A percentile compares a stretch with the other conserved stretches of the same genome.
These are phyloP conservation scores for Pseudogymnoascus sp. DNA, from an alignment of 2,329 filamentous ascomycete genomes.

Conservation along the genomic window DNA sequence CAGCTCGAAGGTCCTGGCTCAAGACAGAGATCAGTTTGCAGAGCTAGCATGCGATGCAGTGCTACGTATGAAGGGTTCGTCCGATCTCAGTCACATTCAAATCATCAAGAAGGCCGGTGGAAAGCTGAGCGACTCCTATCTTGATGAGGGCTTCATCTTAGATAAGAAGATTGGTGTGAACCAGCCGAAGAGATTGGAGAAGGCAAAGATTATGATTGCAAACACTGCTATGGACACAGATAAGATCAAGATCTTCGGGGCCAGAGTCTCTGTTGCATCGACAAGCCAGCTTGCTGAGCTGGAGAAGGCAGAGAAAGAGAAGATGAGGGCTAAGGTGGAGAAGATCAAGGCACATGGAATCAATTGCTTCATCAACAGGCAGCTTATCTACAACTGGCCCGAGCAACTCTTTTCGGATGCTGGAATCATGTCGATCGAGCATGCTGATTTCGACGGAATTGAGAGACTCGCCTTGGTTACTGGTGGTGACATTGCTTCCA, in stretches of 20 bases:
- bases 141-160: slow-evolving; percentile 96
- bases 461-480: slow-evolving; percentile 92
- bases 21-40: slow-evolving; percentile 88
- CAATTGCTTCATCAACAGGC: slow-evolving; percentile 99
- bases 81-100: slow-evolving; percentile 94
- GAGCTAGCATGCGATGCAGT: slow-evolving; percentile 86
- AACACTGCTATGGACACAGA: slow-evolving; percentile 99
- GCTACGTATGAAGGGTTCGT: slow-evolving; percentile 77
- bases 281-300: slow-evolving; percentile 97
- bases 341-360: slow-evolving; percentile 98
- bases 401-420: slow-evolving; percentile 98
- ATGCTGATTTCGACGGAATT: slow-evolving; percentile 97
- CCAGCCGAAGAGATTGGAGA: slow-evolving; percentile 93
- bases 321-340: slow-evolving; percentile 99
- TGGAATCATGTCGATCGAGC: slow-evolving; percentile 96
- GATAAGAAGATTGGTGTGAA: slow-evolving; percentile 99
- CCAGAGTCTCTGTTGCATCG: slow-evolving; percentile 89
- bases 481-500: slow-evolving; percentile 93
- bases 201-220: slow-evolving; percentile 94
- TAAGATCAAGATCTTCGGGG: slow-evolving; percentile 99
- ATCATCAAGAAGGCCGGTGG: slow-evolving; percentile 99
- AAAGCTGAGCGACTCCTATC: slow-evolving; percentile 93
- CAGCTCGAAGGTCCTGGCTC: slow-evolving; percentile 91
- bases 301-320: slow-evolving; percentile 95
- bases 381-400: slow-evolving; percentile 99